Conservation (phyloP, 352 stramenopile species). For the Pythium biforme region DNA sequence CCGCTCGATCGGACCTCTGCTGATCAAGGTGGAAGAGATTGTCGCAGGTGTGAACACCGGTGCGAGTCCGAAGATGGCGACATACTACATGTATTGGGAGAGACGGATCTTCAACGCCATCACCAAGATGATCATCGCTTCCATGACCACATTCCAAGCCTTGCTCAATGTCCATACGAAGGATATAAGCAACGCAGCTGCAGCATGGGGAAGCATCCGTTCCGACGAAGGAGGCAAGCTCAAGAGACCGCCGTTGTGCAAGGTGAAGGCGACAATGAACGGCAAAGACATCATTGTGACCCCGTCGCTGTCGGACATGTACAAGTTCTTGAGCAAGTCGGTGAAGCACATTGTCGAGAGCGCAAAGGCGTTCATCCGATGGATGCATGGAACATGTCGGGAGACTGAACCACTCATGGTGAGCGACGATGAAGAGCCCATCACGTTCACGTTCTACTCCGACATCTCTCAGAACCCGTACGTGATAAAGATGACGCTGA, state of each 20-base stretch:
- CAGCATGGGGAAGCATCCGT: conserved; percentile 43
- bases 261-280: conserved; percentile 94
- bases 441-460: conserved; percentile 94
- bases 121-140: conserved; percentile 95
- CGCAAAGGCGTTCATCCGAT: conserved; percentile 92
- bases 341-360: conserved; percentile 95
- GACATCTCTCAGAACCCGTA: conserved; percentile 95
- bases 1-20: conserved; percentile 88
- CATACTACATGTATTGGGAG: conserved; percentile 98
- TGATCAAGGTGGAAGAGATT: conserved; percentile 97
- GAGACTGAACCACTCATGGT: conserved; percentile 88
- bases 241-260: conserved; percentile 88
- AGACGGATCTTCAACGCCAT: conserved; percentile 96
- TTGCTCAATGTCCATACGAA: conserved; percentile 90
- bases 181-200: conserved; percentile 57
- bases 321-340: conserved; percentile 94
- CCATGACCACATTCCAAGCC: conserved; percentile 93
- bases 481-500: conserved; percentile 94
- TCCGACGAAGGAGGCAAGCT: conserved; percentile 66
- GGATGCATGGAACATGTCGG: conserved; percentile 95
- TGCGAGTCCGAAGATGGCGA: conserved; percentile 86
- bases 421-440: conserved; percentile 93
- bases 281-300: conserved; percentile 95
- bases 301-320: conserved; percentile 92
- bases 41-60: conserved; percentile 93